Percentiles rank a stretch among this genome's conserved stretches.
Evolutionary conservation across 2,329 filamentous ascomycete species (phyloP).

Genomic region (Karstenula rhodostoma): DNA sequence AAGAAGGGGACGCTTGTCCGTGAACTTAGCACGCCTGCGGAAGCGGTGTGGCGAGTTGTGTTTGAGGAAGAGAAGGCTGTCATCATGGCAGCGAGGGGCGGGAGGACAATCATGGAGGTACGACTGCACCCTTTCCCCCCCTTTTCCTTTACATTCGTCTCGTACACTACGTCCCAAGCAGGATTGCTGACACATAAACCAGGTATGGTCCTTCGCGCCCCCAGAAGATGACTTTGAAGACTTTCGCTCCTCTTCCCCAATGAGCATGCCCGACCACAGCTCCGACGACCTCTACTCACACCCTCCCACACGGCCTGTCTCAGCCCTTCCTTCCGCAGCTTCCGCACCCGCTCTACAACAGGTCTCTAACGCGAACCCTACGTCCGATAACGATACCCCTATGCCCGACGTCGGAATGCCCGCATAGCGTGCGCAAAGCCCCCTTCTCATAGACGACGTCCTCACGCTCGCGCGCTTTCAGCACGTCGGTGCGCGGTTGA

Average conservation of each 20-base stretch:
- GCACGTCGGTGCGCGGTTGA: neutral
- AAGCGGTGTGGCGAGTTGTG: conserved; percentile 96
- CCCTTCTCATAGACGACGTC: neutral
- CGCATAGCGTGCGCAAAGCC: conserved; percentile 3
- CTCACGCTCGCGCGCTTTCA: neutral
- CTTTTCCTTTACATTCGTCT: neutral
- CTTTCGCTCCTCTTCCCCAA: conserved; percentile 51
- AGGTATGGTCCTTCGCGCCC: conserved; percentile 96
- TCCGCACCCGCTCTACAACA: conserved; percentile 30
- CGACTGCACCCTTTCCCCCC: conserved; percentile 41
- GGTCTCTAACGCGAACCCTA: neutral
- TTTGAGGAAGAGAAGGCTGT: conserved; percentile 99
- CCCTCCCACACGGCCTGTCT: conserved; percentile 34
- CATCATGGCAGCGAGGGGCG: conserved; percentile 85
- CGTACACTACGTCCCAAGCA: neutral
- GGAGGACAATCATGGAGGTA: conserved; percentile 97
- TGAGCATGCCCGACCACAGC: conserved; percentile 53
- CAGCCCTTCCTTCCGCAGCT: conserved; percentile 34
- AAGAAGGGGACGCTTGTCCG: conserved; percentile 89
- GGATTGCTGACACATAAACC: conserved; percentile 26
- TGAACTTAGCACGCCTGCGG: conserved; percentile 88
- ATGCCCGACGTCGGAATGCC: conserved; percentile 39
- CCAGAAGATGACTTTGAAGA: conserved; percentile 63
- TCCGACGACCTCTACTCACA: conserved; percentile 30
- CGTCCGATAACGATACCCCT: conserved; percentile 28